A percentile compares a stretch with the other conserved stretches of the same genome.
Evolutionary conservation across 176 grass and related monocot species (phyloP).

Genomic region (Aegilops umbellulata): DNA sequence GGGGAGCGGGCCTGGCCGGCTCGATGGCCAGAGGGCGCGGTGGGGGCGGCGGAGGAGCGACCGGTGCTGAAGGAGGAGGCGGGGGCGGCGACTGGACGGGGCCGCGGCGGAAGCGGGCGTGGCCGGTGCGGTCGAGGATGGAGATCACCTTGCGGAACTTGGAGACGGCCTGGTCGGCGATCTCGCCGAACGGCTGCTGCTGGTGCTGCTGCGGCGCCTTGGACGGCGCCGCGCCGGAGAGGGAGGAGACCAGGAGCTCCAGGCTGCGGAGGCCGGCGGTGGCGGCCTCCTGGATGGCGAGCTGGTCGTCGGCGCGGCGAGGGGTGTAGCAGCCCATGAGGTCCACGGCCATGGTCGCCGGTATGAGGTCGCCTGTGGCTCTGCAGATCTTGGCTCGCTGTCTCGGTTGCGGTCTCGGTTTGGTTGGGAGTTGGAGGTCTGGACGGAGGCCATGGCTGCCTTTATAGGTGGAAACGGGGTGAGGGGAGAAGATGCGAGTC

Average conservation of each 20-base stretch:
- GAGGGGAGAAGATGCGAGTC: constrained; percentile 39
- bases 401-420: not conserved
- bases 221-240: constrained; percentile 40
- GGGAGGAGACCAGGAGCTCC: constrained; percentile 67
- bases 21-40: not conserved
- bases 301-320: constrained; percentile 60
- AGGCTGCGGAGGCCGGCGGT: constrained; percentile 68
- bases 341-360: constrained; percentile 59
- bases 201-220: not conserved
- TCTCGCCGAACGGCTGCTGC: constrained; percentile 64
- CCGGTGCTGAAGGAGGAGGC: not conserved
- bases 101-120: constrained; percentile 90
- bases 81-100: constrained; percentile 25
- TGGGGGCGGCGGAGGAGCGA: not conserved
- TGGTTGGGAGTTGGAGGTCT: constrained; percentile 22
- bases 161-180: constrained; percentile 80
- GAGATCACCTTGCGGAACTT: constrained; percentile 93
- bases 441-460: not conserved
- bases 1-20: not conserved
- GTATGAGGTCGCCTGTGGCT: not conserved
- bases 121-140: constrained; percentile 88
- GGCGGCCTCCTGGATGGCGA: constrained; percentile 84
- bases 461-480: constrained; percentile 57
- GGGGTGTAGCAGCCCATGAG: constrained; percentile 61
- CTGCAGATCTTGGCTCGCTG: constrained; percentile 30